Evolutionary conservation across 2,329 filamentous ascomycete species (phyloP), one percentile per base, ranked within the genome.

Genomic region (Trichoderma afroharzianum): DNA sequence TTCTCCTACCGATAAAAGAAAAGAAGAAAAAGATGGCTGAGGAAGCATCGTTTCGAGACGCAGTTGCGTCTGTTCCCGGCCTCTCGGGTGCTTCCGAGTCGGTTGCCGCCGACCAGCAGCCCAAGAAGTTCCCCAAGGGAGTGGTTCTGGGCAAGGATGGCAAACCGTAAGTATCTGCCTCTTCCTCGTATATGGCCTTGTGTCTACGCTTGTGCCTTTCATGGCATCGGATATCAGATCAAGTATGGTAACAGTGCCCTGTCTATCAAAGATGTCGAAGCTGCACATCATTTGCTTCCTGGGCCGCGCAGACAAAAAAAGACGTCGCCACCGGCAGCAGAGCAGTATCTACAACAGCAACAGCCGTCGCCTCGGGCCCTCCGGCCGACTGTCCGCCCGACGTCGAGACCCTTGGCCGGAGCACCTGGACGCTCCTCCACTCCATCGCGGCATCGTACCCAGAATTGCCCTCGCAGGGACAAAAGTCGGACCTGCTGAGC

Each of bases 371-470:
- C 6, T 68, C 82, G 8, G 71, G 83, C 5, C 79, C 83, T 15
- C 84, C 86, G 8, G 73, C 85, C 71, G 92, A 97, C 81, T 98
- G 95, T 79, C 96, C 96, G 0, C 92, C 96, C 1, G 95, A 98
- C 79, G 93, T 98, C 74, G 94, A 97, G 79, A 83, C 86, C 18
- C 90, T 99, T 5, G 96, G 96, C 63, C 93, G 94, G 73, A 91
- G 91, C 72, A 93, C 94, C 14, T 99, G 96, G 96, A 98, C 94
- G 0, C 88, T 99, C 24, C 89, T 99, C 1, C 96, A 99, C 84
- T 92, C 92, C 9, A 93, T 99, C 74, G 93, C 95, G 15, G 96
- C 95, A 0, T 89, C 89, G 15, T 99, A 98, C 80, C 96, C 96
- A 1, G 85, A 87, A 8, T 82, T 80, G 8, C 94, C 96, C 0